Evolutionary conservation across 305 asterid genomes (phyloP).

Genomic region (Fraxinus dipetala): DNA sequence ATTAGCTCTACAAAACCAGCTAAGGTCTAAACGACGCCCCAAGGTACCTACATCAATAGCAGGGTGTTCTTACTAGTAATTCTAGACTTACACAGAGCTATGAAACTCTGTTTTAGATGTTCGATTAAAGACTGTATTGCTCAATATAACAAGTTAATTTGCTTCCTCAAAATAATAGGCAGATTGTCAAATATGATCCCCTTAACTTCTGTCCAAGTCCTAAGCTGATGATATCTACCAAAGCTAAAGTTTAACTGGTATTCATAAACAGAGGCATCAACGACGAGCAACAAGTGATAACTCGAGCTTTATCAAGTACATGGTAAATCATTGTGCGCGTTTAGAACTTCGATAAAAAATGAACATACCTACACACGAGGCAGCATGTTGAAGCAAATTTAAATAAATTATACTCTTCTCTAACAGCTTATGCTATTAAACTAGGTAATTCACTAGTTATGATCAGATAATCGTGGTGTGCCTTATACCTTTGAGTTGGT

Average conservation of each 20-base stretch:
- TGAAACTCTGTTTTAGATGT: background rate
- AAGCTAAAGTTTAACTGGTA: background rate
- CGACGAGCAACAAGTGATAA: background rate
- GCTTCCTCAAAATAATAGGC: background rate
- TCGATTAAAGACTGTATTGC: background rate
- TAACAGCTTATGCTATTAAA: background rate
- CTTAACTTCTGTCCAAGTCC: background rate
- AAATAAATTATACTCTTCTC: background rate
- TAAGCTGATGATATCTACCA: background rate
- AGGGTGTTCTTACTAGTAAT: background rate
- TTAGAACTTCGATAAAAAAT: background rate
- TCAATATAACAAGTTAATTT: background rate
- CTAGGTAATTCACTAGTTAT: background rate
- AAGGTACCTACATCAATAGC: background rate
- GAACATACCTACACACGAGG: background rate
- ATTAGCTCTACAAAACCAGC: background rate
- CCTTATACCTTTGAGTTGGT: slow-evolving; percentile 70
- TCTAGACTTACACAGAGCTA: background rate
- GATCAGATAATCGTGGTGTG: background rate
- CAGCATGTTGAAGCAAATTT: background rate
- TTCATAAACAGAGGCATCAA: background rate
- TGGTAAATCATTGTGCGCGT: background rate
- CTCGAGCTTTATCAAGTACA: background rate
- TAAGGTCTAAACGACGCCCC: background rate
- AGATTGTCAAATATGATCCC: background rate